Evolutionary conservation across 805 yeast species (phyloP).

Genomic region (Candida khao-thaluensis): DNA sequence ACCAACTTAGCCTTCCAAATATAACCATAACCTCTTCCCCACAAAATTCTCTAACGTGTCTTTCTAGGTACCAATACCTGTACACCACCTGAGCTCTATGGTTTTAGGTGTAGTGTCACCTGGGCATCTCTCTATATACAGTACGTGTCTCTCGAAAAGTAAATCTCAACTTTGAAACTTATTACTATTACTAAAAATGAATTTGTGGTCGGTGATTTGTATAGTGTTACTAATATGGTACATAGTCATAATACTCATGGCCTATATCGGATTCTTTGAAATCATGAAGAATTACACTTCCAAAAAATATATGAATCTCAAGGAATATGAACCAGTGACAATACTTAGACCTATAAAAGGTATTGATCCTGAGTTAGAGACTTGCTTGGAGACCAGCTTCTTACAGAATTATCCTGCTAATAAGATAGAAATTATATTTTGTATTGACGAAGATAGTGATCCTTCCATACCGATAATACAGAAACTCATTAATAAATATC

Average conservation of each 20-base stretch:
- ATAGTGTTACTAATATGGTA: slow-evolving; percentile 33
- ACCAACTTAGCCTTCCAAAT: no score
- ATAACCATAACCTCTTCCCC: no score
- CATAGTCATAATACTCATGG: slow-evolving; percentile 33
- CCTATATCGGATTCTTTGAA: slow-evolving; percentile 40
- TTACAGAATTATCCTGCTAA: slow-evolving; percentile 62
- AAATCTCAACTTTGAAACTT: not conserved
- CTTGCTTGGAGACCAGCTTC: slow-evolving; percentile 67
- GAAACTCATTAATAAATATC: slow-evolving; percentile 50
- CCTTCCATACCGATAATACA: slow-evolving; percentile 61
- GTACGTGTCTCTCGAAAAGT: slow-evolving; percentile 2
- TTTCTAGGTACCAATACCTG: no score
- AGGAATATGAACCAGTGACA: slow-evolving; percentile 49
- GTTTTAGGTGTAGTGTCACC: no score
- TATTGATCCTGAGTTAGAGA: slow-evolving; percentile 68
- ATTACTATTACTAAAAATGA: no score
- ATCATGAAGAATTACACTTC: slow-evolving; percentile 30
- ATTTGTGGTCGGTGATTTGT: slow-evolving; percentile 6
- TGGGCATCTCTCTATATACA: no score
- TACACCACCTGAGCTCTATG: no score
- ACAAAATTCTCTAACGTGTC: no score
- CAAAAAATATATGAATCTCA: slow-evolving; percentile 11
- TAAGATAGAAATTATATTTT: slow-evolving; percentile 68
- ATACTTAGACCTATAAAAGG: slow-evolving; percentile 84
- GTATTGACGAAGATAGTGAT: slow-evolving; percentile 65